Conservation (phyloP, 768 basidiomycete species). For the Leccinum incarnatum region DNA sequence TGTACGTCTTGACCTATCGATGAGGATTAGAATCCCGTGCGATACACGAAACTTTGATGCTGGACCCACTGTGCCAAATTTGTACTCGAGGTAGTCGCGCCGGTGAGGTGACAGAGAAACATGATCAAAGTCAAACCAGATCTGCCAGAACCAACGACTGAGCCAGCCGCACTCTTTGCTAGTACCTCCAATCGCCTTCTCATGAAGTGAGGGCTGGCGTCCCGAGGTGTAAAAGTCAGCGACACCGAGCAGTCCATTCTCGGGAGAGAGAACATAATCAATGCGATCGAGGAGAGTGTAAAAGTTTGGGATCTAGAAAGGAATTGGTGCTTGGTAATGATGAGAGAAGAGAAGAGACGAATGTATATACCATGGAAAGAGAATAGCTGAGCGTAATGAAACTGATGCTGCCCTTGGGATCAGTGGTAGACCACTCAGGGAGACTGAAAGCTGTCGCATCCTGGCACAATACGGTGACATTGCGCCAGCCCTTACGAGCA, state of each 20-base stretch:
- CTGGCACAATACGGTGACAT: constrained; percentile 68
- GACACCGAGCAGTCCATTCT: constrained; percentile 60
- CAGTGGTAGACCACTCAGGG: constrained; percentile 52
- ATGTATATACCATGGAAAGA: constrained; percentile 45
- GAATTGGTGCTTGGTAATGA: background rate
- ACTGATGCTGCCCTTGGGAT: constrained; percentile 54
- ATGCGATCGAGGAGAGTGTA: constrained; percentile 67
- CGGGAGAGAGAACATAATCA: constrained; percentile 59
- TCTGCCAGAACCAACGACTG: constrained; percentile 77
- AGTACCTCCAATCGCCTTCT: constrained; percentile 60
- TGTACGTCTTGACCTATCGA: constrained; percentile 57
- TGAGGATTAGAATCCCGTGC: background rate
- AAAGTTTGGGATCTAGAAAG: constrained; percentile 53
- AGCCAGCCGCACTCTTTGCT: constrained; percentile 63
- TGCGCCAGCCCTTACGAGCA: constrained; percentile 64
- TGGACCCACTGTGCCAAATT: constrained; percentile 62
- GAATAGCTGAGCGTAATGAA: constrained; percentile 57
- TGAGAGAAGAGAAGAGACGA: constrained; percentile 4
- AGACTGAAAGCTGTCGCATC: constrained; percentile 68
- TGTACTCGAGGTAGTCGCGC: constrained; percentile 73
- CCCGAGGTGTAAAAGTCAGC: constrained; percentile 71
- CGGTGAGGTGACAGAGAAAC: constrained; percentile 55
- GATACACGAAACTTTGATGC: background rate
- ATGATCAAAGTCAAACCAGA: constrained; percentile 61
- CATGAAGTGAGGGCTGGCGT: constrained; percentile 52